A percentile compares a stretch with the other conserved stretches of the same genome.
phyloP scores from a whole-genome alignment of 305 asterid genomes.

The Solanum hybrid region DNA sequence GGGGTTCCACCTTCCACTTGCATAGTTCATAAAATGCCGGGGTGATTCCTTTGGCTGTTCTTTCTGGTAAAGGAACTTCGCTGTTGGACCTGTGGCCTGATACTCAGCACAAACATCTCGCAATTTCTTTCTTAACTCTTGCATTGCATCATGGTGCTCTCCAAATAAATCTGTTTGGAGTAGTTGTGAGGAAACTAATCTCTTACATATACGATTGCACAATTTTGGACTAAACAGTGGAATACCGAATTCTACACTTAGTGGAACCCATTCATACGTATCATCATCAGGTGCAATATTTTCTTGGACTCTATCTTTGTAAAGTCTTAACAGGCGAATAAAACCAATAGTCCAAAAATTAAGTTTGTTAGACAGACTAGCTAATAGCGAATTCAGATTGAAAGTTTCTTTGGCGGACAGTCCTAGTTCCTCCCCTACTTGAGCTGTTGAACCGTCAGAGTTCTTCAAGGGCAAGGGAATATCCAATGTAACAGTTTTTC shows the following conservation, averaged over 20 bases:
- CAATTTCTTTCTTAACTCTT: constrained; percentile 61
- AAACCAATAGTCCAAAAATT: constrained; percentile 83
- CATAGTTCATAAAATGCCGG: constrained; percentile 72
- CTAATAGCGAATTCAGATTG: constrained; percentile 53
- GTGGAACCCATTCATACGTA: constrained; percentile 86
- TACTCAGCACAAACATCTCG: constrained; percentile 77
- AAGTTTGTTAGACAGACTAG: constrained; percentile 53
- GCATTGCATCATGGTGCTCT: constrained; percentile 93
- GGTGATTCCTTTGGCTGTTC: constrained; percentile 59
- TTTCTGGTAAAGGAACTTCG: constrained; percentile 89
- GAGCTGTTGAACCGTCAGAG: constrained; percentile 78
- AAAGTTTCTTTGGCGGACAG: constrained; percentile 44
- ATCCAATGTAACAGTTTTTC: constrained; percentile 64
- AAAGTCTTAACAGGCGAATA: constrained; percentile 69
- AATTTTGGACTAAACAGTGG: constrained; percentile 92
- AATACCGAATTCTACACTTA: constrained; percentile 83
- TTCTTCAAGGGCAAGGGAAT: constrained; percentile 88
- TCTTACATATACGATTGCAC: constrained; percentile 70
- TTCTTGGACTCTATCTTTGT: constrained; percentile 55
- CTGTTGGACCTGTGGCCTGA: constrained; percentile 87
- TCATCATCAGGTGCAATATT: constrained; percentile 40
- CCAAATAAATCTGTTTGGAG: constrained; percentile 71
- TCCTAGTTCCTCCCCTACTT: constrained; percentile 79
- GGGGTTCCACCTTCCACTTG: constrained; percentile 97
- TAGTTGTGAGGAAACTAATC: constrained; percentile 79